Evolutionary conservation across 1,139 yeast genomes (phyloP).

Genomic region (Yamadazyma conglobata): DNA sequence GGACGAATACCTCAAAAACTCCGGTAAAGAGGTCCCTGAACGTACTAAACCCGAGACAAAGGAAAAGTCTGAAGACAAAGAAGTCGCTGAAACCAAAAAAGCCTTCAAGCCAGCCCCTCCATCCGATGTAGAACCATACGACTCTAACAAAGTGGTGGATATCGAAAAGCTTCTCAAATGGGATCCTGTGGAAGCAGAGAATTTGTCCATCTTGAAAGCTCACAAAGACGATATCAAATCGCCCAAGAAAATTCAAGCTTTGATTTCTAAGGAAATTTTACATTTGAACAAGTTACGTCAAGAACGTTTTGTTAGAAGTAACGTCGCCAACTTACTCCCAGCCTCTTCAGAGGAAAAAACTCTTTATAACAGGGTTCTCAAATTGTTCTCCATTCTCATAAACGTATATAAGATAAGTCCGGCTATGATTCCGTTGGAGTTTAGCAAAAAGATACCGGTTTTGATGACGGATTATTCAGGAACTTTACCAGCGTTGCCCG

Average conservation of each 20-base stretch:
- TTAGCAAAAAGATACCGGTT: conserved; percentile 58
- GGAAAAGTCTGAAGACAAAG: conserved; percentile 6
- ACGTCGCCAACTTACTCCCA: conserved; percentile 25
- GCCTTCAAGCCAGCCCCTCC: conserved; percentile 7
- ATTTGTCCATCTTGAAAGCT: conserved; percentile 24
- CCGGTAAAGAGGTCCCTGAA: conserved; percentile 13
- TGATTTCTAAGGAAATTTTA: conserved; percentile 54
- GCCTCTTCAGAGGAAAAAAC: conserved; percentile 29
- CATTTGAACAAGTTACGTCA: conserved; percentile 65
- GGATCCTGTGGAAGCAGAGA: conserved; percentile 33
- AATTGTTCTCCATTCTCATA: conserved; percentile 30
- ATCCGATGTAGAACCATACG: conserved; percentile 12
- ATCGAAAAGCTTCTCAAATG: conserved; percentile 34
- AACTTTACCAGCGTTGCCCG: conserved; percentile 62
- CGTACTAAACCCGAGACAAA: conserved; percentile 7
- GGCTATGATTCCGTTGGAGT: conserved; percentile 28
- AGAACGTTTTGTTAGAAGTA: conserved; percentile 42
- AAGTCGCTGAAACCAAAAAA: conserved; percentile 1
- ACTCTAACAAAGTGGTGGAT: conserved; percentile 16
- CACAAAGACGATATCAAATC: conserved; percentile 26
- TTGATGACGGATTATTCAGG: conserved; percentile 75
- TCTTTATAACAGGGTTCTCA: conserved; percentile 42
- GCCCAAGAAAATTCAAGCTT: conserved; percentile 38
- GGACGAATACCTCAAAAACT: conserved; percentile 20
- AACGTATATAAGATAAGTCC: conserved; percentile 26